These are phyloP conservation scores for Eutypa lata DNA, from an alignment of 2,329 filamentous ascomycete species.

Conservation along the genomic window DNA sequence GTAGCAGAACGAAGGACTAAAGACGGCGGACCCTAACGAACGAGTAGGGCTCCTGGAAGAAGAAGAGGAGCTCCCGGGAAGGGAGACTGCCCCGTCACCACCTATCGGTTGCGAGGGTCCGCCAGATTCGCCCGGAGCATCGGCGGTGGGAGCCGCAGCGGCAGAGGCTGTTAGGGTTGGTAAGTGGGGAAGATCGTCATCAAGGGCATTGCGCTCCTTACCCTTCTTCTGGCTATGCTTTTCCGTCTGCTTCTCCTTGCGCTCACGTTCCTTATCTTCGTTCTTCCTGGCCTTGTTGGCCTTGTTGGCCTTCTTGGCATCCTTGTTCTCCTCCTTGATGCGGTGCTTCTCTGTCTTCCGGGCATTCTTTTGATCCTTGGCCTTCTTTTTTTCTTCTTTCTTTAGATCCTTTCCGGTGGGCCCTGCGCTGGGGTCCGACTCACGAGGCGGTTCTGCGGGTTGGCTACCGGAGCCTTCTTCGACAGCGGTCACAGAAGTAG, in stretches of 20 bases:
- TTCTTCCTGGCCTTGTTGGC: constrained; percentile 7
- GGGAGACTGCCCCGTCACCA: not conserved
- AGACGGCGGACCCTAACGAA: not conserved
- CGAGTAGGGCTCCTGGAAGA: not conserved
- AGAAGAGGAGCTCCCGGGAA: not conserved
- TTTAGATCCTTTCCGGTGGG: not conserved
- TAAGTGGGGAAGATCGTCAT: not conserved
- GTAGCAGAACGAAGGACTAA: not conserved
- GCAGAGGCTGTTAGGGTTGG: not conserved
- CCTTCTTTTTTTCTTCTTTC: constrained; percentile 1
- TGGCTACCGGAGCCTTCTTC: not conserved
- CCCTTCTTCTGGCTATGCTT: not conserved
- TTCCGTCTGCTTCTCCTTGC: not conserved
- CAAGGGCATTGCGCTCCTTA: not conserved
- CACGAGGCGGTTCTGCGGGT: not conserved
- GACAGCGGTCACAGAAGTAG: not conserved
- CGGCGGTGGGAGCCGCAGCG: not conserved
- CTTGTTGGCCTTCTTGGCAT: constrained; percentile 13
- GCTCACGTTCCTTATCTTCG: not conserved
- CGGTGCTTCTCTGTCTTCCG: constrained; percentile 6
- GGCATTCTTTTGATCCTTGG: constrained; percentile 15
- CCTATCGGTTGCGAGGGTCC: not conserved
- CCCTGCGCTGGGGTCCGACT: not conserved
- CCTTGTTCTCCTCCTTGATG: constrained; percentile 14
- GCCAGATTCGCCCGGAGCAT: not conserved